These are phyloP conservation scores for Akanthomyces uredinophilus DNA, from an alignment of 2,329 filamentous ascomycete genomes.

Conservation along the genomic window DNA sequence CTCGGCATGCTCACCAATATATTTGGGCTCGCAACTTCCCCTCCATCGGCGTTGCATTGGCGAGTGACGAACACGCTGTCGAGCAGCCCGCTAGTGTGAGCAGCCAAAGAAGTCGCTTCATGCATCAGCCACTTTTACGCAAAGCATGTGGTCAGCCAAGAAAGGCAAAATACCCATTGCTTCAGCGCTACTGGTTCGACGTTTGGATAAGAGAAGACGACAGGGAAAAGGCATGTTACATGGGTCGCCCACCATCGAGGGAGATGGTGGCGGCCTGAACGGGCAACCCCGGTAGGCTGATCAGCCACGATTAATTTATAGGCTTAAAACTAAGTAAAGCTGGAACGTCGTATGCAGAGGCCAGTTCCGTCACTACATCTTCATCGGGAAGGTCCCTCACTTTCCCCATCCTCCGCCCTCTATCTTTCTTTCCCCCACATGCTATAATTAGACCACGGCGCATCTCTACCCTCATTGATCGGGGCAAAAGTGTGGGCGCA, in stretches of 20 bases:
- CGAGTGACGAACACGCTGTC: background rate
- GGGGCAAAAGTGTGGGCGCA: background rate
- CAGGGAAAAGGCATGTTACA: conserved; percentile 2
- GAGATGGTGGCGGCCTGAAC: background rate
- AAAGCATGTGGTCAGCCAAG: background rate
- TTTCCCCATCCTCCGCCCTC: too few species aligned
- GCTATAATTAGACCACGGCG: background rate
- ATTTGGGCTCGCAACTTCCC: background rate
- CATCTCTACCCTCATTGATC: background rate
- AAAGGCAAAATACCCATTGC: background rate
- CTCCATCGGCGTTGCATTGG: background rate
- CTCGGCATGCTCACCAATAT: background rate
- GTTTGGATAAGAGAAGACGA: background rate
- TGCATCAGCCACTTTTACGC: background rate
- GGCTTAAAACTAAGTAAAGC: background rate
- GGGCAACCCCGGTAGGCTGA: background rate
- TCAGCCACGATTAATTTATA: background rate
- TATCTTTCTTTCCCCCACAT: background rate
- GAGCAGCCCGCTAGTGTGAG: background rate
- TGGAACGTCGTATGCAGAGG: conserved; percentile 7
- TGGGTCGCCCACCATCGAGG: background rate
- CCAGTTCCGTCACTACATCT: background rate
- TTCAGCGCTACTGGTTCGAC: background rate
- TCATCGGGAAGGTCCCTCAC: background rate
- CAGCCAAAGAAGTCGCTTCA: background rate